A percentile compares a stretch with the other conserved stretches of the same genome.
phyloP scores from a whole-genome alignment of 169 alveolate genomes.

The Plasmodium cynomolgi region DNA sequence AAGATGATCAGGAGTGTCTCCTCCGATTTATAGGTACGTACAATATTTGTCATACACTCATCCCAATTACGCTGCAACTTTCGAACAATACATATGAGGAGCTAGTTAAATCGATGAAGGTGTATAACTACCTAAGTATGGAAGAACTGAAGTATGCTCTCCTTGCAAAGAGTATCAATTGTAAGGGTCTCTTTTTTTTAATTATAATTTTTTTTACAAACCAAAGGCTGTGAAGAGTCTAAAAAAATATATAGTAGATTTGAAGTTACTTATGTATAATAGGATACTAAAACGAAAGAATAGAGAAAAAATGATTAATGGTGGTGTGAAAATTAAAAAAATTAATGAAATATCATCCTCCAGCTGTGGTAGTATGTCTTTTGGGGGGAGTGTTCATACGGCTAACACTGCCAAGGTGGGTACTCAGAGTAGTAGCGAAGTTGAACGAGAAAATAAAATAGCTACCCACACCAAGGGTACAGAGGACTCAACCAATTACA shows the following conservation, averaged over 20 bases:
- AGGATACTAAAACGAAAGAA: constrained; percentile 37
- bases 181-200: constrained; percentile 83
- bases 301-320: neutral
- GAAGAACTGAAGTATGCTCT: constrained; percentile 82
- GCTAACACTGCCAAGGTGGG: neutral
- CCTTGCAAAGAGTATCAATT: constrained; percentile 79
- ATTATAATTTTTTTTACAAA: constrained; percentile 80
- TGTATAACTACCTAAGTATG: constrained; percentile 52
- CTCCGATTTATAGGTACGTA: constrained; percentile 59
- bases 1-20: constrained; percentile 69
- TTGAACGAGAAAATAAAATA: neutral
- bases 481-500: neutral
- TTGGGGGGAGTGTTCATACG: neutral
- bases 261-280: constrained; percentile 53
- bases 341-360: neutral
- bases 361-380: neutral
- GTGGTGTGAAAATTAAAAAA: neutral
- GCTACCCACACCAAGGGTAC: neutral
- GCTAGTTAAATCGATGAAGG: constrained; percentile 55
- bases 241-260: constrained; percentile 52
- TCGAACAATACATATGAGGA: constrained; percentile 61
- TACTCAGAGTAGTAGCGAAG: neutral
- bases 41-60: constrained; percentile 40
- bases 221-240: constrained; percentile 78
- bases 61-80: constrained; percentile 52